Evolutionary conservation across 129 eudicot species (phyloP).

Genomic region (Flaveria robusta): DNA sequence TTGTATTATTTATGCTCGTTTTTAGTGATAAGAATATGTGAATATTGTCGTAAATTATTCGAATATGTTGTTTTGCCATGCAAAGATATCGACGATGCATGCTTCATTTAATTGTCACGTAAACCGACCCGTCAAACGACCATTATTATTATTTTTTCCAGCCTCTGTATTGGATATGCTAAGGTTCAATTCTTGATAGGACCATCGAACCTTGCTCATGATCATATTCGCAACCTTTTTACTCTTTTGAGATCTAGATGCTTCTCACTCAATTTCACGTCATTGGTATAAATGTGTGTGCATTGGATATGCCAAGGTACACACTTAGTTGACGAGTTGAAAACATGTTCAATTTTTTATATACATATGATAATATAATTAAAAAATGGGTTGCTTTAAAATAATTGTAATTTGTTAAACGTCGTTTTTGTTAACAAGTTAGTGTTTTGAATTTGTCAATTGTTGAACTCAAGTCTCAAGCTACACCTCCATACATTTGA

Average conservation of each 20-base stretch:
- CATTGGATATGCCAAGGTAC: conserved; percentile 15
- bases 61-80: not conserved
- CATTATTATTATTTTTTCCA: not conserved
- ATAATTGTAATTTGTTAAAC: not conserved
- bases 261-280: conserved; percentile 7
- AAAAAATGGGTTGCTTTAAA: not conserved
- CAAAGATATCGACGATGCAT: not conserved
- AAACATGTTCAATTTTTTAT: not conserved
- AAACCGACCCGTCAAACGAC: not conserved
- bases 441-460: not conserved
- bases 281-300: not conserved
- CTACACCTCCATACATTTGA: no score
- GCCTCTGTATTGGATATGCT: conserved; percentile 27
- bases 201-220: conserved; percentile 6
- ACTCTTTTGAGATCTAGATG: conserved; percentile 15
- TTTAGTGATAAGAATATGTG: not conserved
- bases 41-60: not conserved
- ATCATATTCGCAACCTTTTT: not conserved
- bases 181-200: conserved; percentile 25
- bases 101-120: not conserved
- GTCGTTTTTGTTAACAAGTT: not conserved
- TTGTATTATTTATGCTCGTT: no score
- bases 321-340: not conserved
- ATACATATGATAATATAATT: not conserved
- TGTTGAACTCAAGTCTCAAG: no score